Conservation (phyloP, 23 red algal species). For the Gracilaria domingensis region DNA sequence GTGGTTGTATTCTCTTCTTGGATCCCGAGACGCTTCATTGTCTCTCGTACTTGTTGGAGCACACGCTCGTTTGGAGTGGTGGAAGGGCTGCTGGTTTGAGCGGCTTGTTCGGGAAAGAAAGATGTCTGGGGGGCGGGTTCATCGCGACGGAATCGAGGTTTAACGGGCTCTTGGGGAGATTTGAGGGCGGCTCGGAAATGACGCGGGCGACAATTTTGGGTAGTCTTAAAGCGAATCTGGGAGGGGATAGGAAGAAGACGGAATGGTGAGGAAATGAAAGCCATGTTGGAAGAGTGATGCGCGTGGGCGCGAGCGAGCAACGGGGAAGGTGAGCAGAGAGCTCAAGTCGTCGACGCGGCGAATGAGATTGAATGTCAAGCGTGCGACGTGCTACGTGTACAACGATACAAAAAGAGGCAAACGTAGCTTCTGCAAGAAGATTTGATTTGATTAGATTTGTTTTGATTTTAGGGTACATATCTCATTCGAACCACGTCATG, state of each 20-base stretch:
- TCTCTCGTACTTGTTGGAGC: conserved; percentile 45
- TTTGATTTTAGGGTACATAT: no score
- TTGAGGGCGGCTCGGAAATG: background rate
- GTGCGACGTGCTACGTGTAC: background rate
- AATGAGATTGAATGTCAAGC: no score
- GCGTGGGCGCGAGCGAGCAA: background rate
- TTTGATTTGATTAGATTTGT: no score
- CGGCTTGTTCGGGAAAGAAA: background rate
- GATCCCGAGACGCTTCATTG: conserved; percentile 61
- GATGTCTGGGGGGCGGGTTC: background rate
- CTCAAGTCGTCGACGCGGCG: no score
- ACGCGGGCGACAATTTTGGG: background rate
- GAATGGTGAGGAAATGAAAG: background rate
- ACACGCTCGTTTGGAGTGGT: conserved; percentile 67
- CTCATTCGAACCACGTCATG: no score
- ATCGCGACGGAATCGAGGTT: conserved; percentile 15
- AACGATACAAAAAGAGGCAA: no score
- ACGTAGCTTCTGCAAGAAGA: no score
- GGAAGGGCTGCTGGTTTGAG: background rate
- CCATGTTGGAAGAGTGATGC: background rate
- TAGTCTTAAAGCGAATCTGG: background rate
- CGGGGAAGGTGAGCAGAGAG: background rate
- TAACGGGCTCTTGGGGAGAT: conserved; percentile 14
- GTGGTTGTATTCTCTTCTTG: background rate
- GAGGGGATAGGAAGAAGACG: background rate